These are phyloP conservation scores for Coemansia sp. DNA, from an alignment of 192 early-diverging fungal species.

Conservation along the genomic window DNA sequence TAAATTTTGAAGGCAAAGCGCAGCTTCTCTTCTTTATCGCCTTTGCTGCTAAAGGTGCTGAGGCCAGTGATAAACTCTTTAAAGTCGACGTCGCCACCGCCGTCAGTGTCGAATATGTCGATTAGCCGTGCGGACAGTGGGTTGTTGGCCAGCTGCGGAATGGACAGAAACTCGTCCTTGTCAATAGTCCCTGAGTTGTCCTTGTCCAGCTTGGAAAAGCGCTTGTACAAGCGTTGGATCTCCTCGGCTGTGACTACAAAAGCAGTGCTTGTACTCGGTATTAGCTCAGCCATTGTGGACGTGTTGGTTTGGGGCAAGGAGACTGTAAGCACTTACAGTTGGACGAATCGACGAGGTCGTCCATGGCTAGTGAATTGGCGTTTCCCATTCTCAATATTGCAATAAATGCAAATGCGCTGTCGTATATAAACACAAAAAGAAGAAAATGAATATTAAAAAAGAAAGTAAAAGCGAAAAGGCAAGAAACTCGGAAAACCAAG, in stretches of 20 bases:
- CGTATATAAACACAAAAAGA: background rate
- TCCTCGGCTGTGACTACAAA: conserved; percentile 77
- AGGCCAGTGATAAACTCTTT: conserved; percentile 96
- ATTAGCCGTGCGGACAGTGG: conserved; percentile 94
- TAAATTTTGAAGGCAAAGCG: conserved; percentile 98
- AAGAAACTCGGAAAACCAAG: too few species aligned
- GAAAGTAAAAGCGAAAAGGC: background rate
- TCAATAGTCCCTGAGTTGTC: conserved; percentile 95
- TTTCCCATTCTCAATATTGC: conserved; percentile 36
- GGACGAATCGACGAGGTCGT: conserved; percentile 49
- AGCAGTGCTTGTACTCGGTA: background rate
- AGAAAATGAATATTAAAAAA: background rate
- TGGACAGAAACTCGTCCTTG: conserved; percentile 93
- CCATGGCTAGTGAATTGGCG: conserved; percentile 44
- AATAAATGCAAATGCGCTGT: too few species aligned
- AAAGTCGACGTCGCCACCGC: conserved; percentile 98
- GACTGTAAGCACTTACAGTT: conserved; percentile 22
- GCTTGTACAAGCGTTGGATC: conserved; percentile 97
- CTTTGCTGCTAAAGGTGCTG: conserved; percentile 91
- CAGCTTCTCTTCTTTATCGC: conserved; percentile 94
- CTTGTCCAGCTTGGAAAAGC: conserved; percentile 97
- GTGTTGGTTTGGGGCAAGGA: background rate
- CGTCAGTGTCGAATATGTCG: conserved; percentile 97
- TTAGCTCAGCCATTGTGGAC: too few species aligned
- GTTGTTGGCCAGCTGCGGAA: conserved; percentile 97